Percentiles rank a stretch among this genome's conserved stretches.
Conservation (phyloP, 805 yeast species). For the Citeromyces matritensis region DNA sequence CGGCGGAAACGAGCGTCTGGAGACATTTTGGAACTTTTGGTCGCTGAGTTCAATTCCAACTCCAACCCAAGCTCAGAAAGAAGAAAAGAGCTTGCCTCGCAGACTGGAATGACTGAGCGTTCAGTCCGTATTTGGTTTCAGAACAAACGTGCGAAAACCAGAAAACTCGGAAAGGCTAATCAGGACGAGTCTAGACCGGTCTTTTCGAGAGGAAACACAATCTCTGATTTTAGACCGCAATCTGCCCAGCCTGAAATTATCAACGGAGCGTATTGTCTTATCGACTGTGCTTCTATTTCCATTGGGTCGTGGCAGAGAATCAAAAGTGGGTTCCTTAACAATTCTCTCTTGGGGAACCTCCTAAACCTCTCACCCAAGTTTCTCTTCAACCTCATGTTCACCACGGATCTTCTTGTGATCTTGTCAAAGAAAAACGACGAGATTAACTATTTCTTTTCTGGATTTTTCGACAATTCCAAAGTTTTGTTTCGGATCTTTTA, state of each 20-base stretch:
- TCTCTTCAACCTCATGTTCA: conserved; percentile 45
- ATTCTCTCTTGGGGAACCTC: conserved; percentile 23
- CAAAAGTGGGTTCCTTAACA: conserved; percentile 41
- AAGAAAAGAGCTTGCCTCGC: conserved; percentile 52
- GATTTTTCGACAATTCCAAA: conserved; percentile 50
- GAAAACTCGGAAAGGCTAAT: conserved; percentile 46
- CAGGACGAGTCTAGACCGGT: conserved; percentile 5
- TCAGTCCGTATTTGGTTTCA: conserved; percentile 92
- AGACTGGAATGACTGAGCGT: conserved; percentile 73
- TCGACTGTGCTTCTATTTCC: conserved; percentile 52
- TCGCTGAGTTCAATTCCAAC: conserved; percentile 53
- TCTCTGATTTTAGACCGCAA: not conserved
- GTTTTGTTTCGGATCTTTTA: conserved; percentile 61
- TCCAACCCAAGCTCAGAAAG: conserved; percentile 66
- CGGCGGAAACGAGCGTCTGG: conserved; percentile 30
- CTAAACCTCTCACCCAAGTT: conserved; percentile 56
- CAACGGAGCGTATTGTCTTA: conserved; percentile 53
- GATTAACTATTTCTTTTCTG: conserved; percentile 66
- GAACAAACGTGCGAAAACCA: conserved; percentile 66
- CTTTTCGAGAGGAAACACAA: not conserved
- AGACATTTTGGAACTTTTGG: conserved; percentile 53
- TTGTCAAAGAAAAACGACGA: conserved; percentile 58
- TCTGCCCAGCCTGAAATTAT: conserved; percentile 27
- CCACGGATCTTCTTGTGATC: conserved; percentile 58
- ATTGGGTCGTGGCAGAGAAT: conserved; percentile 77